Evolutionary conservation across 2,329 filamentous ascomycete genomes (phyloP).

Genomic region (Monosporascus sp.): DNA sequence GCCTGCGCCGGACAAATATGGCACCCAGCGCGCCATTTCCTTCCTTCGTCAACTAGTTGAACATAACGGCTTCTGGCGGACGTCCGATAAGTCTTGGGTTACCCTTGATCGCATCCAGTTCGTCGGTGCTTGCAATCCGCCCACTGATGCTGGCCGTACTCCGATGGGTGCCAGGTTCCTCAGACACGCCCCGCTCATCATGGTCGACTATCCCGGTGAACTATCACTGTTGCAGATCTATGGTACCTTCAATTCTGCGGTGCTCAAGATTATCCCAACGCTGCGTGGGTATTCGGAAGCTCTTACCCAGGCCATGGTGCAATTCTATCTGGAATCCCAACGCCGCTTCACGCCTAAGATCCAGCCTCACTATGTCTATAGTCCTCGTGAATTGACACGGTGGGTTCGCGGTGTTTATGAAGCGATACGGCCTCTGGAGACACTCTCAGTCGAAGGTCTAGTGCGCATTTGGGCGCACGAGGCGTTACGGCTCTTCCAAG

Average conservation of each 20-base stretch:
- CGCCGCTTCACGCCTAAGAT: slow-evolving; percentile 92
- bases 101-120: slow-evolving; percentile 97
- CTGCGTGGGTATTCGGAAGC: slow-evolving; percentile 93
- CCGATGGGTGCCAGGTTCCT: slow-evolving; percentile 91
- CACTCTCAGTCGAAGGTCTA: slow-evolving; percentile 79
- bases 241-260: slow-evolving; percentile 92
- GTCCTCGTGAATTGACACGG: slow-evolving; percentile 92
- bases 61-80: slow-evolving; percentile 98
- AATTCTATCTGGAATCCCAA: slow-evolving; percentile 92
- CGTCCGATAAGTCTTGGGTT: slow-evolving; percentile 96
- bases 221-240: slow-evolving; percentile 95
- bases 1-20: slow-evolving; percentile 94
- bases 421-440: slow-evolving; percentile 87
- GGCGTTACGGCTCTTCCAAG: slow-evolving; percentile 91
- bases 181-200: slow-evolving; percentile 93
- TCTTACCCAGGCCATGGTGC: slow-evolving; percentile 95
- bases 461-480: slow-evolving; percentile 98
- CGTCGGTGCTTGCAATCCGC: slow-evolving; percentile 96
- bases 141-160: slow-evolving; percentile 93
- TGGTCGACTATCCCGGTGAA: slow-evolving; percentile 99
- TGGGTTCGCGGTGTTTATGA: slow-evolving; percentile 98
- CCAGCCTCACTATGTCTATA: slow-evolving; percentile 98
- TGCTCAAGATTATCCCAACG: slow-evolving; percentile 93
- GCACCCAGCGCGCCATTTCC: slow-evolving; percentile 93
- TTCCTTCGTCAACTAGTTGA: slow-evolving; percentile 97